phyloP scores from a whole-genome alignment of 1,139 yeast genomes.

The Geotrichum aggregatum region DNA sequence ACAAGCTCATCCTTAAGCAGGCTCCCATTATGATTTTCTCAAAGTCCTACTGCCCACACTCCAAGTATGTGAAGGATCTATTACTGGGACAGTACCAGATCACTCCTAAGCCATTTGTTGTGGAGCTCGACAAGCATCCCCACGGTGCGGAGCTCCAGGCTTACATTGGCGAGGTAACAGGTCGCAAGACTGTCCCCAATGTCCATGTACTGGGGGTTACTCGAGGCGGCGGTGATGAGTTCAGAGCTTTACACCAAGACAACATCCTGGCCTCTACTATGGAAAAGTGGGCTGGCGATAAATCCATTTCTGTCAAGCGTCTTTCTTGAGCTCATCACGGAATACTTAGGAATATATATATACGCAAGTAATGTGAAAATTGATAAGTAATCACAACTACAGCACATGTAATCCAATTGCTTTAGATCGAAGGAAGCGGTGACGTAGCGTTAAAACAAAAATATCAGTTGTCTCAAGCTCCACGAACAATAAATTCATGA shows the following conservation, averaged over 20 bases:
- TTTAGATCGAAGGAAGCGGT: too few relatives aligned
- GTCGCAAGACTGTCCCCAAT: conserved; percentile 92
- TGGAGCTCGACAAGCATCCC: conserved; percentile 78
- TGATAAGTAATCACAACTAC: too few relatives aligned
- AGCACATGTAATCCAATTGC: too few relatives aligned
- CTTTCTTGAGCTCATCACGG: conserved; percentile 37
- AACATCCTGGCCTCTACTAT: conserved; percentile 51
- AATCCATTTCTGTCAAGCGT: conserved; percentile 47
- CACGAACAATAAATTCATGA: too few relatives aligned
- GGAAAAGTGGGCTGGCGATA: conserved; percentile 59
- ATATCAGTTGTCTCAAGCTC: too few relatives aligned
- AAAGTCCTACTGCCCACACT: conserved; percentile 57
- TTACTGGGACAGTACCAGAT: conserved; percentile 62
- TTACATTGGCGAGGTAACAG: conserved; percentile 70
- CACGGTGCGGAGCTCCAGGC: conserved; percentile 71
- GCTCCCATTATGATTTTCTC: conserved; percentile 55
- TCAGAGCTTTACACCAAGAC: conserved; percentile 55
- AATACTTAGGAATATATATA: too few relatives aligned
- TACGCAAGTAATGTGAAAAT: too few relatives aligned
- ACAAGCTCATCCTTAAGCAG: conserved; percentile 52
- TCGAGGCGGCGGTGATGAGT: conserved; percentile 89
- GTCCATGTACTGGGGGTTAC: conserved; percentile 80
- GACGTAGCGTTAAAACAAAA: too few relatives aligned
- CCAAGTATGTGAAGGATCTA: conserved; percentile 63
- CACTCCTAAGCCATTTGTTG: conserved; percentile 65